These are phyloP conservation scores for Ceratocystis papillata DNA, from an alignment of 2,329 filamentous ascomycete species.

Conservation along the genomic window DNA sequence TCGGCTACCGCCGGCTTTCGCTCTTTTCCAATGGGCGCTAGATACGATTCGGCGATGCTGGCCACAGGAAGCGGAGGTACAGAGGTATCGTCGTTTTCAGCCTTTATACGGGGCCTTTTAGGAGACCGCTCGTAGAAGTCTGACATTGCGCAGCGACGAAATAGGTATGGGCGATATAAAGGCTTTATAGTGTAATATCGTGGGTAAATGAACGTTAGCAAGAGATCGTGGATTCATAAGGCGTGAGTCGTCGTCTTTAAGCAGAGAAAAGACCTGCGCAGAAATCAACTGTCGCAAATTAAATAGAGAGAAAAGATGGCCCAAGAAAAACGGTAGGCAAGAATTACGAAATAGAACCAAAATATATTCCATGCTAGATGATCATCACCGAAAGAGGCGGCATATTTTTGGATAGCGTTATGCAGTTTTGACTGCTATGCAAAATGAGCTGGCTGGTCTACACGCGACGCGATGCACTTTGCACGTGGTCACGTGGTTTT, in stretches of 20 bases:
- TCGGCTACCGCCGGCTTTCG: constrained; percentile 7
- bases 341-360: not conserved
- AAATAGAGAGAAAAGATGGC: not conserved
- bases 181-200: not conserved
- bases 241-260: not conserved
- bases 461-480: constrained; percentile 22
- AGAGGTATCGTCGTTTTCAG: not conserved
- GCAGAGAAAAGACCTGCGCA: not conserved
- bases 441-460: not conserved
- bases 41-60: constrained; percentile 19
- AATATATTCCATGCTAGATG: not conserved
- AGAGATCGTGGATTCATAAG: constrained; percentile 10
- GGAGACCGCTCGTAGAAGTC: constrained; percentile 16
- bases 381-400: not conserved
- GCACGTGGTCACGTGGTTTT: constrained; percentile 21
- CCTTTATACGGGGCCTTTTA: constrained; percentile 17
- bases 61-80: not conserved
- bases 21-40: constrained; percentile 12
- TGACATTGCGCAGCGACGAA: not conserved
- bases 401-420: not conserved
- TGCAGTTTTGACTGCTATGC: not conserved
- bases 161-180: not conserved
- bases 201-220: not conserved
- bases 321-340: not conserved
- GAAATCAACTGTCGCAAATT: not conserved